These are phyloP conservation scores for Diplodia corticola DNA, from an alignment of 2,329 filamentous ascomycete genomes.

Conservation along the genomic window DNA sequence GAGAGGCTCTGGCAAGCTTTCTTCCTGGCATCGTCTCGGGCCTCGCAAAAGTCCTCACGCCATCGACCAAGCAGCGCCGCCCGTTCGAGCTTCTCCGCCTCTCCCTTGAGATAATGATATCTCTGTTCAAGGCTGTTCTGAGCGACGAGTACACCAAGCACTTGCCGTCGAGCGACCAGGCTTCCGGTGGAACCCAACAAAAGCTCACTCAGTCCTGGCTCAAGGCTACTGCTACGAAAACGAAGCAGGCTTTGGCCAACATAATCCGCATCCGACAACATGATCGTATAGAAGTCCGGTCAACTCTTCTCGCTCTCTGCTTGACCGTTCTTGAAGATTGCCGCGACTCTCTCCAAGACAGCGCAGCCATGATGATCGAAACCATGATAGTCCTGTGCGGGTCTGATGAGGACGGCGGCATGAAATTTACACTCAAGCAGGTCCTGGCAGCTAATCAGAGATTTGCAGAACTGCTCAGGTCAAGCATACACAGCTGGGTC, in stretches of 20 bases:
- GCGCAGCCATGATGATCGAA: conserved; percentile 72
- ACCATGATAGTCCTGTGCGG: conserved; percentile 69
- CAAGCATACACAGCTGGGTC: conserved; percentile 77
- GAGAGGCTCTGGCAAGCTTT: conserved; percentile 77
- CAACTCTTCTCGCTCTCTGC: conserved; percentile 69
- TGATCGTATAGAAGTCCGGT: conserved; percentile 66
- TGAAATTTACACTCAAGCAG: conserved; percentile 53
- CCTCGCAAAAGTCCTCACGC: conserved; percentile 72
- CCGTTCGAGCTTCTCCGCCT: conserved; percentile 64
- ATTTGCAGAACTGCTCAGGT: conserved; percentile 65
- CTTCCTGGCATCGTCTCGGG: conserved; percentile 85
- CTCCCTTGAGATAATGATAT: conserved; percentile 60
- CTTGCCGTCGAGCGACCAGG: conserved; percentile 27
- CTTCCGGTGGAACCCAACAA: conserved; percentile 37
- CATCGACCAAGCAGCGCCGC: conserved; percentile 62
- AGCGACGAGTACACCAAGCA: conserved; percentile 45
- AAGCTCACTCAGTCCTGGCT: conserved; percentile 65
- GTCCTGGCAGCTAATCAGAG: conserved; percentile 63
- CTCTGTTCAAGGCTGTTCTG: conserved; percentile 48
- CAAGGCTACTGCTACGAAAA: conserved; percentile 73
- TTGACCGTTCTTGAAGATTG: conserved; percentile 77
- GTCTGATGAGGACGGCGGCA: conserved; percentile 50
- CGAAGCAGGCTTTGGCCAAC: conserved; percentile 78
- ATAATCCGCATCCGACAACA: conserved; percentile 75
- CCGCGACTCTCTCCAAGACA: conserved; percentile 68